A percentile compares a stretch with the other conserved stretches of the same genome.
Evolutionary conservation across 169 alveolate species (phyloP).

Genomic region (Plasmodium yoelii): DNA sequence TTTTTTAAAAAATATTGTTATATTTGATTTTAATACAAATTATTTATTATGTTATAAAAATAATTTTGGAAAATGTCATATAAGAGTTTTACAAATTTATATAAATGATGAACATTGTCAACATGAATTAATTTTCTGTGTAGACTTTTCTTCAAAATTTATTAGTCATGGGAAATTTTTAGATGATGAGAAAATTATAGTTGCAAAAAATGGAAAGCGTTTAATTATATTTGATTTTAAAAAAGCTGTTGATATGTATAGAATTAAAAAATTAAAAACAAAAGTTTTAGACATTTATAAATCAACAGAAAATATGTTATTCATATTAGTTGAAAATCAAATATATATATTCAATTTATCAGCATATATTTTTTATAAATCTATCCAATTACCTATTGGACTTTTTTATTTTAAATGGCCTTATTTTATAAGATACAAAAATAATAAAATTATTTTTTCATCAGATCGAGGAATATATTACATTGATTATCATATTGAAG

Average conservation of each 20-base stretch:
- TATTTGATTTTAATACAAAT: slow-evolving; percentile 72
- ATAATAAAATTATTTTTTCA: slow-evolving; percentile 67
- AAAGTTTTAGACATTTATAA: slow-evolving; percentile 68
- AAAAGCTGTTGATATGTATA: slow-evolving; percentile 77
- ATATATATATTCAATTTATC: slow-evolving; percentile 68
- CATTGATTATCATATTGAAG: slow-evolving; percentile 68
- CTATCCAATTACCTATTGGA: slow-evolving; percentile 51
- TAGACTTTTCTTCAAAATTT: slow-evolving; percentile 75
- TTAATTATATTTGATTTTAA: slow-evolving; percentile 76
- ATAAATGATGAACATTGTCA: slow-evolving; percentile 34
- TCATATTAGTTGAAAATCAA: slow-evolving; percentile 75
- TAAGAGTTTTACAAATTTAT: slow-evolving; percentile 62
- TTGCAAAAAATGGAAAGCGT: slow-evolving; percentile 75
- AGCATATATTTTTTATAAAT: slow-evolving; percentile 63
- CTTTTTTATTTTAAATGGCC: slow-evolving; percentile 76
- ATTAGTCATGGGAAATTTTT: slow-evolving; percentile 78
- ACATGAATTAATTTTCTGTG: slow-evolving; percentile 77
- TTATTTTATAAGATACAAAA: slow-evolving; percentile 69
- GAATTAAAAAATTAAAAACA: slow-evolving; percentile 76
- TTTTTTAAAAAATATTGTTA: slow-evolving; percentile 74
- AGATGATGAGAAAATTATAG: slow-evolving; percentile 77
- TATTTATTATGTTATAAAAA: slow-evolving; percentile 73
- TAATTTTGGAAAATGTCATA: slow-evolving; percentile 77
- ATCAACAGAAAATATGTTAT: slow-evolving; percentile 72
- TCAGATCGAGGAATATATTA: slow-evolving; percentile 66